Percentiles rank a stretch among this genome's conserved stretches.
These are phyloP conservation scores for Aureobasidium sp. DNA, from an alignment of 2,329 filamentous ascomycete genomes.

Conservation along the genomic window DNA sequence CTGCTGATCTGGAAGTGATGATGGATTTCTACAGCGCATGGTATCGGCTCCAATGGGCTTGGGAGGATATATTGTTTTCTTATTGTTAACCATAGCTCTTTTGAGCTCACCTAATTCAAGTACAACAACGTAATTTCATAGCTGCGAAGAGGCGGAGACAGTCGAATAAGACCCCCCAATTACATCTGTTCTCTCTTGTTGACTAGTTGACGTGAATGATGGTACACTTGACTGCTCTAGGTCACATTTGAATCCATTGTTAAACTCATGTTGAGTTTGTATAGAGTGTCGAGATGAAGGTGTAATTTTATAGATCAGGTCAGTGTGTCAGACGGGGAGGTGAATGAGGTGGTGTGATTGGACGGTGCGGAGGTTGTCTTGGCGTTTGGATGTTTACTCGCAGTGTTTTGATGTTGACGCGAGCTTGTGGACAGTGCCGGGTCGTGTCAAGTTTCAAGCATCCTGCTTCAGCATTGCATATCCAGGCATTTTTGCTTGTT, in stretches of 20 bases:
- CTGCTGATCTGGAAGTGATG: not conserved
- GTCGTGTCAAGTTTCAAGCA: conserved; percentile 1
- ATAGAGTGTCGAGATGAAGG: too few species aligned
- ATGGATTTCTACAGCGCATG: not conserved
- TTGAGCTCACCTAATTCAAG: too few species aligned
- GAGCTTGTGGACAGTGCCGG: not conserved
- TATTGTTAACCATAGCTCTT: not conserved
- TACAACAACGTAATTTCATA: too few species aligned
- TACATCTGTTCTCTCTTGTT: not conserved
- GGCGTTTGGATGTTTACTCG: conserved; percentile 12
- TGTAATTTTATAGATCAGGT: not conserved
- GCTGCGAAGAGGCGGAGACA: too few species aligned
- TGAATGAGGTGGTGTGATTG: not conserved
- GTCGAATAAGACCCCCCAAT: too few species aligned
- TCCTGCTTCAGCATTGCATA: conserved; percentile 8
- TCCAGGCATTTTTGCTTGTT: not conserved
- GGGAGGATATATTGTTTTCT: not conserved
- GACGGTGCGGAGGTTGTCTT: not conserved
- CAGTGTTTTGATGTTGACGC: conserved; percentile 15
- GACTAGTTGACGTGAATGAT: not conserved
- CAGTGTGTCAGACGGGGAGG: too few species aligned
- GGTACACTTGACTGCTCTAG: not conserved
- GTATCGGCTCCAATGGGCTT: not conserved
- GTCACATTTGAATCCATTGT: too few species aligned
- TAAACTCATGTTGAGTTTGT: too few species aligned